phyloP scores from a whole-genome alignment of 2,329 filamentous ascomycete species.

The Parastagonospora nodorum region DNA sequence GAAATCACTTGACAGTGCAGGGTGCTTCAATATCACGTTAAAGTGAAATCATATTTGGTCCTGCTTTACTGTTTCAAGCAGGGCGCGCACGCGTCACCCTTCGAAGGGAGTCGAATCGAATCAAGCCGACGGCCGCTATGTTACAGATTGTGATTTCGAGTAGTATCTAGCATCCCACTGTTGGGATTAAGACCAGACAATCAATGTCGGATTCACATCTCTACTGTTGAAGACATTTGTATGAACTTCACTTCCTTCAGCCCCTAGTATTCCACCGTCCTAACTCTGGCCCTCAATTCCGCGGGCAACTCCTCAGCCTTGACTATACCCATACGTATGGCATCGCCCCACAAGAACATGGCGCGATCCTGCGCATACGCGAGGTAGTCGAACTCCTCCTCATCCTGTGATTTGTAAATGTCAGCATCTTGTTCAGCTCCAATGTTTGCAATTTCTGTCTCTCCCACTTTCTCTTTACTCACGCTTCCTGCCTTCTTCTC shows the following conservation, averaged over 20 bases:
- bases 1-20: no score
- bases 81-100: no score
- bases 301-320: conserved; percentile 76
- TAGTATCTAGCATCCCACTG: no score
- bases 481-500: conserved; percentile 30
- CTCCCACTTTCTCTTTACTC: conserved; percentile 27
- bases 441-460: conserved; percentile 26
- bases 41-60: no score
- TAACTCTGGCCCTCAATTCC: conserved; percentile 67
- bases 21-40: no score
- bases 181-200: not conserved
- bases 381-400: conserved; percentile 87
- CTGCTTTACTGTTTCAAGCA: no score
- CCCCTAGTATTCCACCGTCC: conserved; percentile 67
- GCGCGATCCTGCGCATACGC: conserved; percentile 88
- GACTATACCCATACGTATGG: conserved; percentile 75
- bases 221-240: not conserved
- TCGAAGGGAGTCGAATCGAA: no score
- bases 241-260: no score
- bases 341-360: conserved; percentile 93
- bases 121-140: no score
- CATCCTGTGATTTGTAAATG: conserved; percentile 57
- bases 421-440: conserved; percentile 36
- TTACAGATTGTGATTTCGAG: no score
- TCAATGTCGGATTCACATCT: not conserved